Base-by-base conservation (phyloP, 2,329 filamentous ascomycete genomes). In the Aureobasidium mangrovei region DNA sequence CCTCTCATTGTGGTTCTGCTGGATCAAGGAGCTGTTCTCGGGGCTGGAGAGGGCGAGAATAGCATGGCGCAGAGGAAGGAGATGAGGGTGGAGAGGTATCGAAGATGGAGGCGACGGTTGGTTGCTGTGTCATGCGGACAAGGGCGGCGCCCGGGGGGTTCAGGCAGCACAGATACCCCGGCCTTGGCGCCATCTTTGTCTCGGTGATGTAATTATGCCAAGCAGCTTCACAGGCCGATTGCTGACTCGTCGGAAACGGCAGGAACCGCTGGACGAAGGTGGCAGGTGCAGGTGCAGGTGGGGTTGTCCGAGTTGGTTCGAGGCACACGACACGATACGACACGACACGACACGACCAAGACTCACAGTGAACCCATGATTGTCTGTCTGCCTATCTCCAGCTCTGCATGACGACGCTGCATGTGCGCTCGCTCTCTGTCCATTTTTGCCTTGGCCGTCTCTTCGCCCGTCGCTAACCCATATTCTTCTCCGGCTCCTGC, bases 1-100 rank as follows among this genome's bases (percentile, higher is more conserved):
- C 54, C 40, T 52, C 54, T 48, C 54, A 56, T 56, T 42, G 33
- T 56, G 33, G 6, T 26, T 24, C 24, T 18, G 36, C 36, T n/a
- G 8, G 31, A 12, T 39, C 24, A 29, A 28, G 5, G 27, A 35
- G 32, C 32, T 35, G 32, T 35, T 7, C 7, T 35, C 32, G 32
- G 10, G 10, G 7, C 7, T 7, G 38, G n/a, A 35, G 41, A 28
- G 4, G n/a, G 8, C 27, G n/a, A 7, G 6, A 43, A 43, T 12
- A 28, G 41, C 18, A 29, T 43, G 5, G 27, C 26, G 26, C 18
- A n/a, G 4, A n/a, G 27, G 24, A 36, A 5, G n/a, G 8, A 29
- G 28, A 33, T 5, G 44, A 28, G 9, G 44, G 26, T 35, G 12
- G 39, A 18, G 5, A 39, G 36, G 36, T n/a, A 39, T 6, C 36